Percentiles rank a stretch among this genome's conserved stretches.
These are phyloP conservation scores for Ceratobasidium sp. DNA, from an alignment of 1,284 basidiomycete genomes.

Conservation along the genomic window DNA sequence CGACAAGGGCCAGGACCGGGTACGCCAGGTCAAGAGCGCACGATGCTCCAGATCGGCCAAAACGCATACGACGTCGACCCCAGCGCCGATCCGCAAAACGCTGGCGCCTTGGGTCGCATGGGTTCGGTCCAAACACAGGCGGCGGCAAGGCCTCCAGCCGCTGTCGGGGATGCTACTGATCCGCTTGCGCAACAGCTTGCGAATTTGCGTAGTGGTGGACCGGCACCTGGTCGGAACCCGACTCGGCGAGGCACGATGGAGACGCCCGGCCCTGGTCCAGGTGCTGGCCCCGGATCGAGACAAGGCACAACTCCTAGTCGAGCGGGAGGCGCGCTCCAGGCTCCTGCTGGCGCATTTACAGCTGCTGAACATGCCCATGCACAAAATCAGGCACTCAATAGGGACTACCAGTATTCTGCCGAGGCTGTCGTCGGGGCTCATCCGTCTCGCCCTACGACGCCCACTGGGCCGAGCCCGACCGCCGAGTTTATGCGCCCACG, in stretches of 20 bases:
- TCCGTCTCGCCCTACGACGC: slow-evolving; percentile 74
- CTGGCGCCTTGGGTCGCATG: background rate
- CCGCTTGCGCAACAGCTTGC: slow-evolving; percentile 77
- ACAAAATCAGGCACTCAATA: slow-evolving; percentile 35
- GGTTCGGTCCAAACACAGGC: slow-evolving; percentile 7
- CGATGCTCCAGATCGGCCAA: slow-evolving; percentile 71
- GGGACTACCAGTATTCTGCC: slow-evolving; percentile 52
- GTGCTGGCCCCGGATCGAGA: background rate
- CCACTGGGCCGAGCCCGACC: slow-evolving; percentile 64
- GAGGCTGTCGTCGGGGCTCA: slow-evolving; percentile 78
- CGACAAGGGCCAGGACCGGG: slow-evolving; percentile 18
- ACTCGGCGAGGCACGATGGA: slow-evolving; percentile 37
- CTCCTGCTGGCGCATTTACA: slow-evolving; percentile 30
- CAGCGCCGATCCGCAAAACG: slow-evolving; percentile 60
- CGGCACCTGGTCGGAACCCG: slow-evolving; percentile 18
- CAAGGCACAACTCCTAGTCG: slow-evolving; percentile 16
- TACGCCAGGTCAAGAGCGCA: slow-evolving; percentile 49
- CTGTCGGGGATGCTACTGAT: slow-evolving; percentile 62
- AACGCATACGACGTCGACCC: slow-evolving; percentile 72
- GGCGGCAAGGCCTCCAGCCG: slow-evolving; percentile 45
- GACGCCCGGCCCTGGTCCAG: slow-evolving; percentile 40
- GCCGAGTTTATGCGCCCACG: slow-evolving; percentile 77
- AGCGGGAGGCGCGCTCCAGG: slow-evolving; percentile 26
- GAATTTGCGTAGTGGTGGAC: slow-evolving; percentile 53
- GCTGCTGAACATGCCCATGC: slow-evolving; percentile 37